Conservation (phyloP, 768 basidiomycete species). For the Clitopilus hobsonii region DNA sequence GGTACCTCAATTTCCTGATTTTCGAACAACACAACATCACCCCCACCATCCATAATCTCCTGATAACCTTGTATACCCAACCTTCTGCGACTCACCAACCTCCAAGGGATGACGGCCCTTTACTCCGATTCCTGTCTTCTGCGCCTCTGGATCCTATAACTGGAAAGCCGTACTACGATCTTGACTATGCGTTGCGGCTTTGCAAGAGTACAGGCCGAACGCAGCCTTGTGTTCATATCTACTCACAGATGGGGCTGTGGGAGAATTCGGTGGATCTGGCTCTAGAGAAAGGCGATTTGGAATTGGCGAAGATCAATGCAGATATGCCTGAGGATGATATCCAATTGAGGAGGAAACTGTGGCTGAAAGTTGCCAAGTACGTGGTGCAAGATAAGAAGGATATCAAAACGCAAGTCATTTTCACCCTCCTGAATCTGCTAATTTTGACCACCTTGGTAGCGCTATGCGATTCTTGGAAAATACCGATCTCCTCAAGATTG, state of each 20-base stretch:
- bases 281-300: constrained; percentile 89
- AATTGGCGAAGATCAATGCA: constrained; percentile 92
- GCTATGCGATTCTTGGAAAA: constrained; percentile 97
- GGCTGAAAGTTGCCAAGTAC: constrained; percentile 98
- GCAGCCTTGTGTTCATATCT: constrained; percentile 93
- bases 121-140: constrained; percentile 77
- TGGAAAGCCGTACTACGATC: constrained; percentile 87
- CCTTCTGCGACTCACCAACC: constrained; percentile 31
- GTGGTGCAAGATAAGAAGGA: constrained; percentile 98
- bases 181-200: constrained; percentile 92
- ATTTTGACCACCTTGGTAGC: constrained; percentile 34
- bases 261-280: constrained; percentile 97
- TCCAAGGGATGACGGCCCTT: constrained; percentile 64
- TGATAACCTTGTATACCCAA: constrained; percentile 81
- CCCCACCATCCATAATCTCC: constrained; percentile 88
- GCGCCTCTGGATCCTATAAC: constrained; percentile 82
- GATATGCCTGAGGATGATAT: constrained; percentile 93
- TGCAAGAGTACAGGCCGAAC: constrained; percentile 80
- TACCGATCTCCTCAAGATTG: constrained; percentile 92
- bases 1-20: constrained; percentile 82
- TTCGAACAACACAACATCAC: constrained; percentile 79
- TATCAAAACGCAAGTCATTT: constrained; percentile 82
- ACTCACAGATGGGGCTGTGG: constrained; percentile 95
- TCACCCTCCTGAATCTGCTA: background rate
- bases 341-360: constrained; percentile 84